Conservation (phyloP, 2,329 filamentous ascomycete genomes). For the Xylogone sp. region DNA sequence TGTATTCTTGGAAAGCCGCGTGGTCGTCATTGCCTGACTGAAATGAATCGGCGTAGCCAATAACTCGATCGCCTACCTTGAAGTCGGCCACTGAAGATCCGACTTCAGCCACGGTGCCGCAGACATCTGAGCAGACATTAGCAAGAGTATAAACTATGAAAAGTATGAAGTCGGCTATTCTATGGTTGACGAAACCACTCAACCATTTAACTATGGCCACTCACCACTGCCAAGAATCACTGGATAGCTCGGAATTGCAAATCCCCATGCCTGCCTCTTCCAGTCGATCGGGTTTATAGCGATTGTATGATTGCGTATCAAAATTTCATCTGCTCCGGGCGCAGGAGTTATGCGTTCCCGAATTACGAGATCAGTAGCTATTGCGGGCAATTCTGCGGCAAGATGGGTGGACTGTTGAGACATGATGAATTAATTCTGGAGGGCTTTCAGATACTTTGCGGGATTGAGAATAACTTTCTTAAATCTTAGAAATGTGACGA, state of each 20-base stretch:
- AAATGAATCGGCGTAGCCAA: slow-evolving; percentile 29
- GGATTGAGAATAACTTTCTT: too few species aligned
- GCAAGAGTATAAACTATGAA: too few species aligned
- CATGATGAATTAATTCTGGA: background rate
- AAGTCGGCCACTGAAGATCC: slow-evolving; percentile 16
- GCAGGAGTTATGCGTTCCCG: slow-evolving; percentile 18
- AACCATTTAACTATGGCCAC: too few species aligned
- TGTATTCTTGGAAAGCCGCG: slow-evolving; percentile 37
- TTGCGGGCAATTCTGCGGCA: background rate
- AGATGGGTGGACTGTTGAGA: background rate
- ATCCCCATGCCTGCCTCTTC: slow-evolving; percentile 14
- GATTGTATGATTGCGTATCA: slow-evolving; percentile 32
- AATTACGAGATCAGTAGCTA: slow-evolving; percentile 10
- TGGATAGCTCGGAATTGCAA: background rate
- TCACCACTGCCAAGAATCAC: slow-evolving; percentile 20
- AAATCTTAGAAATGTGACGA: too few species aligned
- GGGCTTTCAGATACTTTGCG: too few species aligned
- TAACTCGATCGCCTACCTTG: slow-evolving; percentile 35
- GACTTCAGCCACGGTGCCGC: slow-evolving; percentile 10
- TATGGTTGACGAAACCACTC: too few species aligned
- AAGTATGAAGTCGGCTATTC: too few species aligned
- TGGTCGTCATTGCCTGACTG: slow-evolving; percentile 33
- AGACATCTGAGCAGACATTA: slow-evolving; percentile 4
- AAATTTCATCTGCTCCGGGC: slow-evolving; percentile 28
- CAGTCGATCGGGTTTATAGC: slow-evolving; percentile 40